Conservation (phyloP, 768 basidiomycete species). For the Pholiota molesta region DNA sequence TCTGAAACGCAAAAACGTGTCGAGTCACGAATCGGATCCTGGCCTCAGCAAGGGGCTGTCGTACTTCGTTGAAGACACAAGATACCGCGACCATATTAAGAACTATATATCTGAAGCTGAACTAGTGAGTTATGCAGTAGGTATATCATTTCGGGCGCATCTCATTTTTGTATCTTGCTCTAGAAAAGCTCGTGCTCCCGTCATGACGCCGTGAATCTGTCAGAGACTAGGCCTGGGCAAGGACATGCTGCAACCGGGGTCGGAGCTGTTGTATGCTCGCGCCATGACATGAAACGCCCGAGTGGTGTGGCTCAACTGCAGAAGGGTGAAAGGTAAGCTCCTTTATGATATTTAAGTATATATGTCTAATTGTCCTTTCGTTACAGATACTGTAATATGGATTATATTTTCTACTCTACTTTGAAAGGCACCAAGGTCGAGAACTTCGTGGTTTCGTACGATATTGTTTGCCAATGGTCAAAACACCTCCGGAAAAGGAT, state of each 20-base stretch:
- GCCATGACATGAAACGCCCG: constrained; percentile 32
- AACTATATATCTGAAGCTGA: neutral
- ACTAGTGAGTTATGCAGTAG: neutral
- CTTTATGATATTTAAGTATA: neutral
- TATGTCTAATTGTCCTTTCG: neutral
- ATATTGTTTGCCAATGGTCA: constrained; percentile 2
- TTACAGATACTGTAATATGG: constrained; percentile 34
- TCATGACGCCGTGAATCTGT: constrained; percentile 28
- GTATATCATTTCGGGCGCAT: neutral
- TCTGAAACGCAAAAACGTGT: neutral
- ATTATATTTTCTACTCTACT: constrained; percentile 26
- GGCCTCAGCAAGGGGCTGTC: neutral
- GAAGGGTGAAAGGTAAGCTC: constrained; percentile 33
- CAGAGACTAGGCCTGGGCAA: constrained; percentile 20
- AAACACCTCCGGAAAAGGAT: neutral
- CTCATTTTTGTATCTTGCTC: neutral
- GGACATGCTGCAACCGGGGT: constrained; percentile 31
- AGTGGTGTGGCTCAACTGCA: constrained; percentile 31
- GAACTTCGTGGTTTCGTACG: neutral
- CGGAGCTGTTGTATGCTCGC: constrained; percentile 29
- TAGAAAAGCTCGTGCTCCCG: constrained; percentile 1
- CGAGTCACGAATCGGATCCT: neutral
- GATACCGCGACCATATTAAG: neutral
- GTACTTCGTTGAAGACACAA: neutral
- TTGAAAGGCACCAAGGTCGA: constrained; percentile 3